Conservation (phyloP, 345 rosid genomes). For the Mangifera indica region DNA sequence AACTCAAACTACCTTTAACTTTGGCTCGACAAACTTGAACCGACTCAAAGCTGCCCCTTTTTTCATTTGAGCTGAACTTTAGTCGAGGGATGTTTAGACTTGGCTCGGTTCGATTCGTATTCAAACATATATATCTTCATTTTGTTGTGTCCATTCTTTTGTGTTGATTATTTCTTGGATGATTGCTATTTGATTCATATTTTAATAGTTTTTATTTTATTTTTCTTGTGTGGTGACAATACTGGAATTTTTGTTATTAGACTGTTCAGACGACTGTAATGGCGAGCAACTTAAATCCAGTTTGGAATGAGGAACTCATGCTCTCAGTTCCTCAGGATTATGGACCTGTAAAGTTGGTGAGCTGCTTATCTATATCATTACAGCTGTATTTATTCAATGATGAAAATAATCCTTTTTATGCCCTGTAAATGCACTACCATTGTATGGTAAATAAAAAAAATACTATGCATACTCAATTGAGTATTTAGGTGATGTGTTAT, state of each 20-base stretch:
- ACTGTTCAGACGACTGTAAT: conserved; percentile 51
- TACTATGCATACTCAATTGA: too few relatives aligned
- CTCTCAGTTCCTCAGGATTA: conserved; percentile 67
- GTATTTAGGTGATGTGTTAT: too few relatives aligned
- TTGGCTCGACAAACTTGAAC: too few relatives aligned
- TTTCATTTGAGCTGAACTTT: too few relatives aligned
- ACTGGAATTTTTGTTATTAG: conserved; percentile 31
- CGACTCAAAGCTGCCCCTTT: too few relatives aligned
- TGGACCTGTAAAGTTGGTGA: conserved; percentile 68
- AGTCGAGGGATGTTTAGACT: too few relatives aligned
- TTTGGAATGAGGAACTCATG: conserved; percentile 83
- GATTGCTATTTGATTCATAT: not conserved
- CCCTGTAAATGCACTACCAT: too few relatives aligned
- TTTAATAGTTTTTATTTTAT: not conserved
- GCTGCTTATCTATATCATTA: conserved; percentile 1
- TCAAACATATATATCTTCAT: too few relatives aligned
- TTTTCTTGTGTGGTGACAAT: not conserved
- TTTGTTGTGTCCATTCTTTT: not conserved
- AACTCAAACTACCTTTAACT: too few relatives aligned
- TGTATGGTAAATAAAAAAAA: too few relatives aligned
- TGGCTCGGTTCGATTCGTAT: too few relatives aligned
- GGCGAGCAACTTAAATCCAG: conserved; percentile 72
- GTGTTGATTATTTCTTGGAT: not conserved
- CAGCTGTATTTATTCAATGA: not conserved
- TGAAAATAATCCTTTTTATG: too few relatives aligned